Base-by-base conservation (phyloP, 2,329 filamentous ascomycete genomes). In the Rachicladosporium sp. region DNA sequence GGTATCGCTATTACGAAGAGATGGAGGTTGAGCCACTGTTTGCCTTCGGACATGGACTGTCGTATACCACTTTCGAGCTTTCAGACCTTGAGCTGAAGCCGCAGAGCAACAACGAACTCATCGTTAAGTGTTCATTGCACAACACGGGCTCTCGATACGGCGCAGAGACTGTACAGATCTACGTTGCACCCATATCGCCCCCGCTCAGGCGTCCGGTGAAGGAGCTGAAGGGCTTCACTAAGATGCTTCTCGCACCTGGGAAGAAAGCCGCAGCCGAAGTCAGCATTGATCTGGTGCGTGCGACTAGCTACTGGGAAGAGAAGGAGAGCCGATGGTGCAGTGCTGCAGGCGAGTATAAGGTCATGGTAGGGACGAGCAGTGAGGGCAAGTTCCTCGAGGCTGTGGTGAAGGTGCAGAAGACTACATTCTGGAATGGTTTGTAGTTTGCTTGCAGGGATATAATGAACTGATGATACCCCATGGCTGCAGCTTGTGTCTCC, bases 301-400 rank as follows among this genome's bases (percentile, higher is more conserved):
- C 74, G 0, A 71, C 75, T 0, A 74, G 74, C 39, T 86, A 78
- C 61, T 86, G 77, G 68, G 78, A 84, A 47, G 81, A 86, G 62
- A 69, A 73, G 46, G 64, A 73, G 10, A 66, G 72, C 41, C 65
- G 74, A 50, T 87, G 80, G 80, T 70, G 73, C 13, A 71, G 71
- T 1, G 79, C 82, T 61, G 69, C 69, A 53, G 82, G 80, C 19
- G 64, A 65, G 35, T 85, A 84, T 54, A 70, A 71, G 42, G 66
- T 84, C 10, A 58, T 78, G 40, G 71, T 83, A 2, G 70, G 39
- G 10, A 41, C 39, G 10, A 41, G 39, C 35, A 41, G 39, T 27
- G 34, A 5, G 10, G 39, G 39, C 3, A 31, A 41, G 9, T 41
- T 41, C 21, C 35, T 41, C n/a, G 39, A 41, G 7, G 37, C 35